phyloP scores from a whole-genome alignment of 495 filamentous ascomycete species.

The Bombardia bombarda region DNA sequence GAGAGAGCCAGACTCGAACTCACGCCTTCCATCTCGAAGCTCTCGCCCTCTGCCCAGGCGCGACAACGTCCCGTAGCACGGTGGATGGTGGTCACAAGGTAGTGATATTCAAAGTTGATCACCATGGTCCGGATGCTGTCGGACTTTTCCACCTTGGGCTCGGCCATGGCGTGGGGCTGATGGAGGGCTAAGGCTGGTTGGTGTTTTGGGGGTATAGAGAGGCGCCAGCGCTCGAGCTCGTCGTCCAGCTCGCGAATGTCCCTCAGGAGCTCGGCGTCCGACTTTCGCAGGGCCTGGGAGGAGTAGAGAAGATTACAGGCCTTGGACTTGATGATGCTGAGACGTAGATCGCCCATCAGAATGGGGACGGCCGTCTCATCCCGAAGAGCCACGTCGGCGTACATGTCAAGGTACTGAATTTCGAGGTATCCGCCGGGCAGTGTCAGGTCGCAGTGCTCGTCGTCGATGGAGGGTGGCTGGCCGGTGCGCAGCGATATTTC shows the following conservation, averaged over 20 bases:
- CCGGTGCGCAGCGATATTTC: conserved; percentile 43
- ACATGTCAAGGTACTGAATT: conserved; percentile 19
- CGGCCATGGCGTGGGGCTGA: conserved; percentile 15
- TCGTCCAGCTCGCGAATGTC: conserved; percentile 47
- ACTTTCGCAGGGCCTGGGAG: conserved; percentile 35
- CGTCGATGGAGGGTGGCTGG: conserved; percentile 41
- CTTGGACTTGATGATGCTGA: conserved; percentile 44
- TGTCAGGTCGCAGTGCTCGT: conserved; percentile 48
- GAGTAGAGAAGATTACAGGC: conserved; percentile 42
- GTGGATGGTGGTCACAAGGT: conserved; percentile 46
- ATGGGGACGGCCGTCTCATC: conserved; percentile 28
- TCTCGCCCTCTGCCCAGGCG: conserved; percentile 14
- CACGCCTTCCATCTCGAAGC: conserved; percentile 34
- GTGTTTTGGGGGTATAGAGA: conserved; percentile 35
- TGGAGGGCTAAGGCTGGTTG: conserved; percentile 38
- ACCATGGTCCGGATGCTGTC: conserved; percentile 36
- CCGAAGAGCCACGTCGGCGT: conserved; percentile 1
- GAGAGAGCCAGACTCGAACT: conserved; percentile 41
- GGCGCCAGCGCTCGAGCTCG: conserved; percentile 42
- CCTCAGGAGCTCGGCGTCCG: conserved; percentile 43
- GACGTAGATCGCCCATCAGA: conserved; percentile 40
- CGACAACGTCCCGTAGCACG: conserved; percentile 41
- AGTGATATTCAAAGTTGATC: conserved; percentile 43
- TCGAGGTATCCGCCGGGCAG: conserved; percentile 39
- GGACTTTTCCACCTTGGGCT: not conserved